A percentile compares a stretch with the other conserved stretches of the same genome.
Conservation (phyloP, 768 basidiomycete genomes). For the Clitopilus passeckerianus region DNA sequence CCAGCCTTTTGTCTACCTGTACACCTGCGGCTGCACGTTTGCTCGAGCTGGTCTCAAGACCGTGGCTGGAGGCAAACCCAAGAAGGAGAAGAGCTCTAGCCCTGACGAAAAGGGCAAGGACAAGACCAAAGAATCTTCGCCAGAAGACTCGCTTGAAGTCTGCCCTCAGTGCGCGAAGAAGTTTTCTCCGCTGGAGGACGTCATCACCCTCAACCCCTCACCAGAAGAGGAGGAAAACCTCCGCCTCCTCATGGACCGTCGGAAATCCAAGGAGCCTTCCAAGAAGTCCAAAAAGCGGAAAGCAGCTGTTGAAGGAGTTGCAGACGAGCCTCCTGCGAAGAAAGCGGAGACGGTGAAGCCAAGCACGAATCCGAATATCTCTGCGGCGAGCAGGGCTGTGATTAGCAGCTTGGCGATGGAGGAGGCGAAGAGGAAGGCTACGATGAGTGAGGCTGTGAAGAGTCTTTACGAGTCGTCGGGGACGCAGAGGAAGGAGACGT, state of each 20-base stretch:
- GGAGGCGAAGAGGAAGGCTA: slow-evolving; percentile 77
- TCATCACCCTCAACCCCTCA: slow-evolving; percentile 65
- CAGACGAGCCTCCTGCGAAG: slow-evolving; percentile 40
- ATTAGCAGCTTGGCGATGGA: slow-evolving; percentile 70
- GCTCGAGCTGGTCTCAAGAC: slow-evolving; percentile 79
- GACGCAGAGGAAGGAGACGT: slow-evolving; percentile 66
- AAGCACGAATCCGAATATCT: slow-evolving; percentile 45
- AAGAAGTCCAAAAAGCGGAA: slow-evolving; percentile 64
- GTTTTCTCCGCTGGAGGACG: slow-evolving; percentile 51
- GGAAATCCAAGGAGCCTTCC: slow-evolving; percentile 48
- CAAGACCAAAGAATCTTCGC: slow-evolving; percentile 15
- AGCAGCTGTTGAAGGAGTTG: slow-evolving; percentile 16
- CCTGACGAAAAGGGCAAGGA: slow-evolving; percentile 18
- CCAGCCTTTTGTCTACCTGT: slow-evolving; percentile 84
- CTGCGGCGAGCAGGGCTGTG: slow-evolving; percentile 61
- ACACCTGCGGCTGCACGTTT: slow-evolving; percentile 87
- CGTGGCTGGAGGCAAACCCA: slow-evolving; percentile 34
- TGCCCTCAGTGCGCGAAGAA: slow-evolving; percentile 78
- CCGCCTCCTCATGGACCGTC: slow-evolving; percentile 49
- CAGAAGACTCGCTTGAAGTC: slow-evolving; percentile 37
- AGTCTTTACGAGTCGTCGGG: slow-evolving; percentile 68
- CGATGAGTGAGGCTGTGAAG: slow-evolving; percentile 85
- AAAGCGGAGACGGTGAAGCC: slow-evolving; percentile 36
- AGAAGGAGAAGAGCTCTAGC: slow-evolving; percentile 22
- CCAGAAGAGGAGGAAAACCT: slow-evolving; percentile 61